Conservation (phyloP, 2,329 filamentous ascomycete genomes). For the Fusarium phyllophilum region DNA sequence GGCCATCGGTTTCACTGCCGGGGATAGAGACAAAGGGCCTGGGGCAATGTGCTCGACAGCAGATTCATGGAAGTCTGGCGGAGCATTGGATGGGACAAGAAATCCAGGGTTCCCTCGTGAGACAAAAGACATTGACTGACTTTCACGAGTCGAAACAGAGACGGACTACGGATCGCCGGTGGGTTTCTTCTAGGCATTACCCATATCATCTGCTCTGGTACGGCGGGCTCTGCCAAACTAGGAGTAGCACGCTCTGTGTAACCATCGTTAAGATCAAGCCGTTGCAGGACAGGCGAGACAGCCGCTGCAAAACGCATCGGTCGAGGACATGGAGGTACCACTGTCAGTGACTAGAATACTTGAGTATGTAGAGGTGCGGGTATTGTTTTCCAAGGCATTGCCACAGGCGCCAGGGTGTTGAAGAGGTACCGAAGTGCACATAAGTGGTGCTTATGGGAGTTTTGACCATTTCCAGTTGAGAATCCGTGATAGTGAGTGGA, state of each 20-base stretch:
- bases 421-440: neutral
- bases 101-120: conserved; percentile 2
- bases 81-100: conserved; percentile 20
- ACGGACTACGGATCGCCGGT: conserved; percentile 26
- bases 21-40: neutral
- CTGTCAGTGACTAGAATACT: neutral
- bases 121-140: neutral
- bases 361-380: neutral
- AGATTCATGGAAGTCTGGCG: conserved; percentile 11
- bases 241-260: conserved; percentile 42
- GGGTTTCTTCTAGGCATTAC: conserved; percentile 22
- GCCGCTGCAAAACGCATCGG: conserved; percentile 21
- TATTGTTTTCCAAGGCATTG: conserved; percentile 25
- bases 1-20: conserved; percentile 9
- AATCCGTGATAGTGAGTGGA: conserved; percentile 8
- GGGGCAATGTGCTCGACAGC: conserved; percentile 3
- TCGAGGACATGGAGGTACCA: neutral
- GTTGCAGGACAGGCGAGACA: conserved; percentile 26
- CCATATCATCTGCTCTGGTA: conserved; percentile 25
- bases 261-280: conserved; percentile 26
- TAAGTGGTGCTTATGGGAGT: conserved; percentile 15
- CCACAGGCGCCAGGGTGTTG: neutral
- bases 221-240: conserved; percentile 27
- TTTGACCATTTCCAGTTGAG: conserved; percentile 20
- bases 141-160: neutral